Evolutionary conservation across 495 filamentous ascomycete genomes (phyloP).

Genomic region (Hypoxylon subgilvum): DNA sequence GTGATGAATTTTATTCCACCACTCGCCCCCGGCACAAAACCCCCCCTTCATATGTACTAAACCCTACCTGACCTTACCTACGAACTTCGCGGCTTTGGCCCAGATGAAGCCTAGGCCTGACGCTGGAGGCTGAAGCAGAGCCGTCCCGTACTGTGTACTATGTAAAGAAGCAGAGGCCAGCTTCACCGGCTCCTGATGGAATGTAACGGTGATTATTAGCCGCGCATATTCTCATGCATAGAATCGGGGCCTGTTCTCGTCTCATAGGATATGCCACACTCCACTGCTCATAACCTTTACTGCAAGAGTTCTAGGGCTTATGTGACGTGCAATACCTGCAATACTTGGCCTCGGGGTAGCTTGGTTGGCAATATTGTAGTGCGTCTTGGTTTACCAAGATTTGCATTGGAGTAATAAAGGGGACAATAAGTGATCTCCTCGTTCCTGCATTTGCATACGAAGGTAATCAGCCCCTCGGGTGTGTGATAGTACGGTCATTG

Average conservation of each 20-base stretch:
- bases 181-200: constrained; percentile 28
- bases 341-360: constrained; percentile 14
- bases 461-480: constrained; percentile 20
- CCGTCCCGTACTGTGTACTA: too few relatives aligned
- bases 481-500: constrained; percentile 22
- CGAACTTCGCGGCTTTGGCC: too few relatives aligned
- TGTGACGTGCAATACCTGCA: constrained; percentile 31
- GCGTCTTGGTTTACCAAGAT: constrained; percentile 27
- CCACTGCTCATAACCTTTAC: constrained; percentile 12
- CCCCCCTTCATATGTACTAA: too few relatives aligned
- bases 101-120: neutral
- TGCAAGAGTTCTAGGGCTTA: constrained; percentile 36
- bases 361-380: constrained; percentile 31
- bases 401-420: neutral
- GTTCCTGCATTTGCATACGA: constrained; percentile 32
- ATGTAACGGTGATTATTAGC: constrained; percentile 39
- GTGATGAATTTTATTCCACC: neutral
- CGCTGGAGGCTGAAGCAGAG: constrained; percentile 17
- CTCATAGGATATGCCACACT: constrained; percentile 27
- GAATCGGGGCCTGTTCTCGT: constrained; percentile 31
- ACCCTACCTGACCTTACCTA: too few relatives aligned
- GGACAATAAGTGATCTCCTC: neutral
- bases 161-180: constrained; percentile 32
- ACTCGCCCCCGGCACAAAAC: neutral
- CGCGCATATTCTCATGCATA: constrained; percentile 32